Evolutionary conservation across 164 flowering plant genomes (phyloP), one percentile per base, ranked within the genome.

Genomic region (Platanus orientalis): DNA sequence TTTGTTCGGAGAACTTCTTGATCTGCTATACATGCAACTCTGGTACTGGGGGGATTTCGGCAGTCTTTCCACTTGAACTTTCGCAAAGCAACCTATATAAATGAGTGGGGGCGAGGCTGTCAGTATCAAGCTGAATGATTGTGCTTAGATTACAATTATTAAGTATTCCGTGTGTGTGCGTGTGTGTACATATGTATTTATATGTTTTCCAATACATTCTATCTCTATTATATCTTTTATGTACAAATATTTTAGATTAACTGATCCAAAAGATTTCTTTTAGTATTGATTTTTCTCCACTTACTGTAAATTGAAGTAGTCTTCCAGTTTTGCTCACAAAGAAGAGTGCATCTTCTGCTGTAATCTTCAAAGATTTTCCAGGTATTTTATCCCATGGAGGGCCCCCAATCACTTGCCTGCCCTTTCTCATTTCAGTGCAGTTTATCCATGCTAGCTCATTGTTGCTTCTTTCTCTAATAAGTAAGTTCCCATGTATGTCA

Each of bases 51-150:
- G 26, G 96, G 97, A 64, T 68, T 71, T 61, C 64, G 69, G 73
- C 96, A 88, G 66, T 91, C 88, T 75, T 88, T 91, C 97, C 97
- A 91, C 63, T 78, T 80, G 76, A 81, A 90, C 59, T 82, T 83
- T 70, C 89, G 79, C 63, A 76, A 65, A 2, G 85, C 81, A 25
- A 90, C 95, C 92, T 90, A 59, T 42, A 69, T 42, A 54, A 51
- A 11, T 17, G 20, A 36, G 42, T 24, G 2, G 40, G 2, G 17
- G 7, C 13, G 40, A 4, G 17, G 7, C 13, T 10, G 45, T 40
- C 25, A 34, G 64, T 48, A 49, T n/a, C 39, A 48, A 11, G 13
- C 24, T 49, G 7, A 50, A 49, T 3, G 55, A 48, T 28, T 1
- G 30, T 27, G 20, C 51, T 36, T 20, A 11, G 1, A 1, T 9